A percentile compares a stretch with the other conserved stretches of the same genome.
Evolutionary conservation across 192 early-diverging fungal species (phyloP).

Genomic region (Spizellomyces sp.): DNA sequence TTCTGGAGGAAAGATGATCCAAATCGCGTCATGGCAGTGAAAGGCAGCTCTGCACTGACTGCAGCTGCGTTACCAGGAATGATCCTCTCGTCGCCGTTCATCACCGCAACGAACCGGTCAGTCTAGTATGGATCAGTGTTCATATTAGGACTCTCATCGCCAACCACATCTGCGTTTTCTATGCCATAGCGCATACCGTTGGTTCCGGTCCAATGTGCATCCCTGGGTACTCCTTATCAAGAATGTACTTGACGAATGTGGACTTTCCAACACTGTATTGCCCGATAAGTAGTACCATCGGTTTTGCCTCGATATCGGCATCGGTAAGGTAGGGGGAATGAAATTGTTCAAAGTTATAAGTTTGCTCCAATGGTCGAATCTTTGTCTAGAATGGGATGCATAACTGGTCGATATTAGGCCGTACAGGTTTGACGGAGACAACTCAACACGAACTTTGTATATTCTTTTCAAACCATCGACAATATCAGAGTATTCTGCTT

Average conservation of each 20-base stretch:
- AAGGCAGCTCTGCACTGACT: slow-evolving; percentile 79
- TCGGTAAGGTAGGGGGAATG: slow-evolving; percentile 48
- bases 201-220: slow-evolving; percentile 83
- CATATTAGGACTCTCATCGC: too few species aligned
- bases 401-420: neutral
- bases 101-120: slow-evolving; percentile 84
- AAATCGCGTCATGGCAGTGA: slow-evolving; percentile 72
- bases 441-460: slow-evolving; percentile 14
- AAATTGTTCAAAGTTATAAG: slow-evolving; percentile 33
- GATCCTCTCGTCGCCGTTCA: slow-evolving; percentile 70
- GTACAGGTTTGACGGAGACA: neutral
- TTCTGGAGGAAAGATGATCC: slow-evolving; percentile 79
- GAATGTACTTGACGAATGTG: slow-evolving; percentile 77
- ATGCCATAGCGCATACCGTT: slow-evolving; percentile 56
- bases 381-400: slow-evolving; percentile 1
- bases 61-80: slow-evolving; percentile 89
- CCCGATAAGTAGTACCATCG: slow-evolving; percentile 83
- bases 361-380: slow-evolving; percentile 27
- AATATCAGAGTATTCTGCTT: slow-evolving; percentile 17
- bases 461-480: slow-evolving; percentile 21
- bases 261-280: slow-evolving; percentile 82
- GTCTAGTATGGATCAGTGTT: slow-evolving; percentile 46
- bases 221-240: slow-evolving; percentile 79
- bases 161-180: too few species aligned
- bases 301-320: slow-evolving; percentile 82